phyloP scores from a whole-genome alignment of 1,284 basidiomycete species.

The Naganishia liquefaciens region DNA sequence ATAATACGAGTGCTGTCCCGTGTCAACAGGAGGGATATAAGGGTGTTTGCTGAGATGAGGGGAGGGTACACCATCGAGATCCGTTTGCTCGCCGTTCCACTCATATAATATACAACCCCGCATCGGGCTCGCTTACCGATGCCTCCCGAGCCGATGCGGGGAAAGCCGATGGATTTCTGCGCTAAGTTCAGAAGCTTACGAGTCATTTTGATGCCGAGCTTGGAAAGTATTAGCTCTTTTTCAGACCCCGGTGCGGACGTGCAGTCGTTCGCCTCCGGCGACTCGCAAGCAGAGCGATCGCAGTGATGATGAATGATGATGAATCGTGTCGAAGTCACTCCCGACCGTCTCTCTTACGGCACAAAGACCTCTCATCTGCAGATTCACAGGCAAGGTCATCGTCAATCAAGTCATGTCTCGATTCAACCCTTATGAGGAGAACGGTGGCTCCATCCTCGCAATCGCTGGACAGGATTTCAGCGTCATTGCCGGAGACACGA shows the following conservation, averaged over 20 bases:
- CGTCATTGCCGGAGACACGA: conserved; percentile 89
- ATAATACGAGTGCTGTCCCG: neutral
- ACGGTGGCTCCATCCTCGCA: conserved; percentile 91
- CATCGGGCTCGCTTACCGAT: neutral
- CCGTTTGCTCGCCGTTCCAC: too few relatives aligned
- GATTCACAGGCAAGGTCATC: neutral
- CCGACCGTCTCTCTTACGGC: too few relatives aligned
- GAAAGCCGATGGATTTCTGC: neutral
- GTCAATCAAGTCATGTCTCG: conserved; percentile 32
- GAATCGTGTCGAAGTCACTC: conserved; percentile 8
- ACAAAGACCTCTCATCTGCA: neutral
- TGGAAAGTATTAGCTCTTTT: too few relatives aligned
- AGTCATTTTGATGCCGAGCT: too few relatives aligned
- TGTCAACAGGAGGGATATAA: neutral
- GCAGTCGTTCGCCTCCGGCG: too few relatives aligned
- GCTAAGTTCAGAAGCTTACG: too few relatives aligned
- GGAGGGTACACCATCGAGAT: too few relatives aligned
- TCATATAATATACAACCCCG: too few relatives aligned
- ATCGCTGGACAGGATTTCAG: conserved; percentile 88
- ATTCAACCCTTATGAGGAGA: conserved; percentile 86
- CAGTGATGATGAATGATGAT: conserved; percentile 30
- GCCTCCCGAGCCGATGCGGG: neutral
- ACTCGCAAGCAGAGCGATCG: too few relatives aligned
- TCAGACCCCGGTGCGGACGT: too few relatives aligned
- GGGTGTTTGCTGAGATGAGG: too few relatives aligned